Evolutionary conservation across 495 filamentous ascomycete species (phyloP), one percentile per base, ranked within the genome.

Genomic region (Aspergillus bertholletiae): DNA sequence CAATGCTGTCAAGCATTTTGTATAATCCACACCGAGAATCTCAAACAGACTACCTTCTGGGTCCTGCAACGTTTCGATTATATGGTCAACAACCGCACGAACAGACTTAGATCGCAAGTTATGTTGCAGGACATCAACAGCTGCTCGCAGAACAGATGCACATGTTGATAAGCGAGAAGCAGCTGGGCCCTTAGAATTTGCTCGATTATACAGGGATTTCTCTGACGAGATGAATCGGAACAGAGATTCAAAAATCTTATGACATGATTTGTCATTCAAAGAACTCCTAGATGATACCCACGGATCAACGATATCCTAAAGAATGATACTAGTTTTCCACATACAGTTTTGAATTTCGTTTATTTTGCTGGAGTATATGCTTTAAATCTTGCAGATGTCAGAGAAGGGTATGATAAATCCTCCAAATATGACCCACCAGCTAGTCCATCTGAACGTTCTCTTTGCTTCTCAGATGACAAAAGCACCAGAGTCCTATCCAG

Each of bases 161-260:
- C 83, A 89, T 60, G 80, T 69, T 53, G 82, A 80, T 13, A 98
- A 79, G 26, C 89, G 82, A 12, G 74, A 68, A 24, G 74, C 67
- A 37, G 81, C 74, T 5, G 67, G 63, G 55, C 67, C 75, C 47
- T 68, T 78, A 45, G 70, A 70, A 39, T 65, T 80, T 24, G 82
- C 78, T 52, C 75, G 75, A 47, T 84, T 78, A 60, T 84, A 89
- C 21, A 72, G 55, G 23, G 85, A 75, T 62, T 85, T 88, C 54
- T 97, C 91, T 11, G 74, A 62, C 18, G 85, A 74, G 7, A 84
- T 72, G 56, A 82, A 84, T 34, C 78, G 74, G 62, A 97, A 97
- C 15, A 98, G 71, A 0, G 83, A 81, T 62, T 97, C 91, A 56
- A 87, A 91, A 24, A 97, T 84, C 45, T 80, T 80, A 61, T 95